Base-by-base conservation (phyloP, 176 grass and related monocot species). In the Triticum timopheevii region DNA sequence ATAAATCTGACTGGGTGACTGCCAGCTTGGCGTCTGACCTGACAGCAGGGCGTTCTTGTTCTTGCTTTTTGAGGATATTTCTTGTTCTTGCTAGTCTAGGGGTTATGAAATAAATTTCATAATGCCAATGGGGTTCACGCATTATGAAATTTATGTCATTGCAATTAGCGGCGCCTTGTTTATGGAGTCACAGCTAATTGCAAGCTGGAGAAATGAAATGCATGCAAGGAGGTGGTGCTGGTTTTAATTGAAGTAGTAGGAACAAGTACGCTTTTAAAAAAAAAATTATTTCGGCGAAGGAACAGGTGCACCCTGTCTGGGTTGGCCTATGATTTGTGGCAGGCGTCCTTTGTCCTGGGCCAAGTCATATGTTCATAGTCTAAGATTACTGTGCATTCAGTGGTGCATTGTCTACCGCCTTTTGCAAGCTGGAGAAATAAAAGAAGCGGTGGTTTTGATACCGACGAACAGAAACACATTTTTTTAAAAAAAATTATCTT, bases 21-120 rank as follows among this genome's bases (percentile, higher is more conserved):
- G 50, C 0, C 50, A 91, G 76, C 45, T 24, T 24, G 69, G 76
- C 49, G 19, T 39, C 84, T 87, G 81, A 91, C 85, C 24, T 19
- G 58, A 84, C 85, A 87, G 42, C 74, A 36, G 61, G 49, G 33
- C 61, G 24, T 13, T 66, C 80, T 39, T 65, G 8, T 11, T 69
- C 54, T 58, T 22, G 54, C 1, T 45, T 40, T 40, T 2, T 40
- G 39, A 40, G 39, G 39, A 10, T 40, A 40, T 40, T 23, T 65
- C 79, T 38, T 65, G 16, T 10, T 69, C 50, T 54, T 19, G 50
- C 3, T 45, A 13, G 44, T 56, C 15, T n/a, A 40, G 64, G 28
- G 28, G 28, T 30, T 30, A 30, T 30, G 28, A 30, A 30, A 30
- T 30, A 30, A 30, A 30, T 30, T 30, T 30, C 28, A 30, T 30